These are phyloP conservation scores for Arabidopsis arenosa DNA, from an alignment of 345 rosid genomes.

Conservation along the genomic window DNA sequence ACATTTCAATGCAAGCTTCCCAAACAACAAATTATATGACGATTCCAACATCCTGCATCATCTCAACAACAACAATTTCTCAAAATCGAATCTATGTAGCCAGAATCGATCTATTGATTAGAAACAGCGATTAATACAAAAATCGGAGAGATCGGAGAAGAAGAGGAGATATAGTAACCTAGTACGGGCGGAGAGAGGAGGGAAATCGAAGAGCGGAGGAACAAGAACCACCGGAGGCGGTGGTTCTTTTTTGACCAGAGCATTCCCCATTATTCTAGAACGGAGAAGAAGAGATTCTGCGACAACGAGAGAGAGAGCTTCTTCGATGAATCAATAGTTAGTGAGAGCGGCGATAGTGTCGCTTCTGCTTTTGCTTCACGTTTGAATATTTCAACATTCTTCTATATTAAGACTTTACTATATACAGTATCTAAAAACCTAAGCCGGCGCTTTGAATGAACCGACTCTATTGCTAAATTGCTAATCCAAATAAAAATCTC, in stretches of 20 bases:
- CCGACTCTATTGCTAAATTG: no score
- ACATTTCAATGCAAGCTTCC: slow-evolving; percentile 79
- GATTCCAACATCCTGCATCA: slow-evolving; percentile 86
- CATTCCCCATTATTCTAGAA: slow-evolving; percentile 60
- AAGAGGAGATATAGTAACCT: slow-evolving; percentile 49
- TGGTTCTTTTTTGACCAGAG: slow-evolving; percentile 58
- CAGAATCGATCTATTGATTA: not conserved
- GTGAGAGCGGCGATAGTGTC: slow-evolving; percentile 20
- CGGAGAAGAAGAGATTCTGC: not conserved
- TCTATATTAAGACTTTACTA: not conserved
- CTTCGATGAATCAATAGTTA: not conserved
- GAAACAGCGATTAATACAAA: not conserved
- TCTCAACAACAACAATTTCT: not conserved
- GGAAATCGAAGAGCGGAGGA: slow-evolving; percentile 92
- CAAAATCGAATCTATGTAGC: not conserved
- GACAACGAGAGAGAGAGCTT: not conserved
- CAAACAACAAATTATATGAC: slow-evolving; percentile 76
- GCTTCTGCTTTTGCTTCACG: not conserved
- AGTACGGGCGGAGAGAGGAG: slow-evolving; percentile 87
- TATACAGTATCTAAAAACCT: no score
- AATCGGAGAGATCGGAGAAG: not conserved
- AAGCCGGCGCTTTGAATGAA: no score
- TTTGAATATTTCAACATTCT: slow-evolving; percentile 25
- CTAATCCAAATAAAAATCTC: no score
- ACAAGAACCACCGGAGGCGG: slow-evolving; percentile 91